A percentile compares a stretch with the other conserved stretches of the same genome.
Conservation (phyloP, 345 rosid genomes). For the Syzygium jambos region DNA sequence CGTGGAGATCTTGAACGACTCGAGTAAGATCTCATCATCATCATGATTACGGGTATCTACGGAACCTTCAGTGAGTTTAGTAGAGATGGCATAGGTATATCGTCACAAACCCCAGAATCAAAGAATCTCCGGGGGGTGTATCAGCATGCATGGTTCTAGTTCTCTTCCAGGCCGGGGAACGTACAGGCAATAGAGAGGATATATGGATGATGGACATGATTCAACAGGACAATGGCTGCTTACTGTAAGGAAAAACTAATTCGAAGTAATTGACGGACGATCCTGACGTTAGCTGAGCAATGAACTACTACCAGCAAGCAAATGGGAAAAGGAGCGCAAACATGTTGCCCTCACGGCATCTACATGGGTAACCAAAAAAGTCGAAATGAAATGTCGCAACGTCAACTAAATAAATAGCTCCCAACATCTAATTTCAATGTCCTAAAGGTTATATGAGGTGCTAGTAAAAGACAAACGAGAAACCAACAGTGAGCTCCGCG, state of each 20-base stretch:
- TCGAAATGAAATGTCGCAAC: background rate
- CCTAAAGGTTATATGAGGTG: background rate
- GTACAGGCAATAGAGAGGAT: background rate
- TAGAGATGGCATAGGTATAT: background rate
- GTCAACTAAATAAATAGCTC: background rate
- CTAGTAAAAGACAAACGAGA: background rate
- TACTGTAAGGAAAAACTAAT: background rate
- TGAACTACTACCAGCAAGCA: background rate
- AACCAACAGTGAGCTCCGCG: background rate
- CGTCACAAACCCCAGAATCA: background rate
- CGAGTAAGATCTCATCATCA: background rate
- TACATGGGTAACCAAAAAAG: background rate
- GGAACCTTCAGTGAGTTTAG: background rate
- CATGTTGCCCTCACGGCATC: background rate
- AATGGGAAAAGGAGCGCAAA: background rate
- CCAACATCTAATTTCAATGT: background rate
- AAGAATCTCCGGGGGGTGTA: background rate
- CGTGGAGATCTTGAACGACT: background rate
- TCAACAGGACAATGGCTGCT: background rate
- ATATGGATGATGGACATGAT: background rate
- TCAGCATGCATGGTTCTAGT: background rate
- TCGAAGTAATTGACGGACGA: background rate
- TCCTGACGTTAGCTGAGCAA: background rate
- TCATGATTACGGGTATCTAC: background rate
- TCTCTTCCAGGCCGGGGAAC: background rate